phyloP scores from a whole-genome alignment of 2,329 filamentous ascomycete genomes.

The Colletotrichum noveboracense region DNA sequence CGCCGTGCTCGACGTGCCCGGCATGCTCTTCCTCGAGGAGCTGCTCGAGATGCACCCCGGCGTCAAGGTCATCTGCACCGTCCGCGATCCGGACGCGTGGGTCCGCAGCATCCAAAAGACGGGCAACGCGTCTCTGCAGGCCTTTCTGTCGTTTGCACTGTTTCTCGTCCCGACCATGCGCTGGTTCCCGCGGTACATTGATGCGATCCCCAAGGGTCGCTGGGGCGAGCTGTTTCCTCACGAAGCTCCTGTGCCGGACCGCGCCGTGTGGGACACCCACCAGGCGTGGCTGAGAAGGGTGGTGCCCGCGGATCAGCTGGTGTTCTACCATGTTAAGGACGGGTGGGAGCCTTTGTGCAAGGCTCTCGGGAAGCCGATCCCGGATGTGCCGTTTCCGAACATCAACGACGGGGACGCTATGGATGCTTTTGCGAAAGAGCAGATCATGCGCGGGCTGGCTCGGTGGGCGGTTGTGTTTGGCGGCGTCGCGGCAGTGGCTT shows the following conservation, averaged over 20 bases:
- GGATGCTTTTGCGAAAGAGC: conserved; percentile 1
- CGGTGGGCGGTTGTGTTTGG: background rate
- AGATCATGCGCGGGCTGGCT: background rate
- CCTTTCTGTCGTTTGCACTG: conserved; percentile 24
- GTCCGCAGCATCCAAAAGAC: conserved; percentile 22
- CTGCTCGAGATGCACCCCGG: conserved; percentile 24
- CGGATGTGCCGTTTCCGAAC: conserved; percentile 31
- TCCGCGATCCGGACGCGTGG: conserved; percentile 24
- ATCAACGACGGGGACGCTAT: conserved; percentile 29
- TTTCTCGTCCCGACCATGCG: conserved; percentile 22
- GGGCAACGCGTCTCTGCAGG: background rate
- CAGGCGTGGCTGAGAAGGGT: conserved; percentile 3
- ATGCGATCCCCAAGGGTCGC: background rate
- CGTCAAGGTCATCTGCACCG: conserved; percentile 25
- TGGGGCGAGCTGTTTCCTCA: background rate
- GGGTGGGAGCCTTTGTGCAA: conserved; percentile 39
- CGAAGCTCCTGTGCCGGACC: background rate
- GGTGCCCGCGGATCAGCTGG: conserved; percentile 28
- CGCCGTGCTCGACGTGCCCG: background rate
- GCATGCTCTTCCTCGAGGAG: background rate
- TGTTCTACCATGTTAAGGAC: conserved; percentile 29
- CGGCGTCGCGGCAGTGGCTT: background rate
- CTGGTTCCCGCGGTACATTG: conserved; percentile 20
- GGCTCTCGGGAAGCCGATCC: conserved; percentile 32
- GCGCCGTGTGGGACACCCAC: background rate